Percentiles rank a stretch among this genome's conserved stretches.
Evolutionary conservation across 202 grass and related monocot genomes (phyloP).

Genomic region (Hordeum pubiflorum): DNA sequence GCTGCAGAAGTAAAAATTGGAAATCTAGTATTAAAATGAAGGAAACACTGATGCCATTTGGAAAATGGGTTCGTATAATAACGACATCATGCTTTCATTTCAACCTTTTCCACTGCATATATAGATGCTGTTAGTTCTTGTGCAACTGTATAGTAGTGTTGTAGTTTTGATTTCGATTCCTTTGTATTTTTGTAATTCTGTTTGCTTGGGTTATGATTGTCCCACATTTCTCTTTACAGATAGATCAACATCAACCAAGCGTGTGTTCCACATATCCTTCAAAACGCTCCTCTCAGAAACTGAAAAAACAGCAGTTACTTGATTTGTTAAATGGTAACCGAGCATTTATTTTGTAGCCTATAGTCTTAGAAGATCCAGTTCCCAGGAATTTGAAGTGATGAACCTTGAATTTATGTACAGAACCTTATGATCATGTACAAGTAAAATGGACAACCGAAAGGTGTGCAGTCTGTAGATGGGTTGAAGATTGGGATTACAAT

Average conservation of each 20-base stretch:
- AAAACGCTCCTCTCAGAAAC: conserved; percentile 74
- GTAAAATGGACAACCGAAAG: conserved; percentile 95
- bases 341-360: conserved; percentile 22
- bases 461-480: conserved; percentile 99
- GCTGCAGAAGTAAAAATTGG: conserved; percentile 99
- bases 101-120: not conserved
- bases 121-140: not conserved
- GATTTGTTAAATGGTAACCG: conserved; percentile 65
- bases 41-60: conserved; percentile 56
- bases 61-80: conserved; percentile 79
- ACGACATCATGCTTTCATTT: conserved; percentile 7
- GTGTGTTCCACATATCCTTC: conserved; percentile 39
- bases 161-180: not conserved
- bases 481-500: conserved; percentile 99
- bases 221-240: conserved; percentile 44
- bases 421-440: conserved; percentile 83
- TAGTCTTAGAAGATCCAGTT: conserved; percentile 14
- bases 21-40: conserved; percentile 94
- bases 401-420: conserved; percentile 39
- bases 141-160: conserved; percentile 1
- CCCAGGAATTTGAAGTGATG: conserved; percentile 1
- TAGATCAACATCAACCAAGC: conserved; percentile 68
- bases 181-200: conserved; percentile 4
- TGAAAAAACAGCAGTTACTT: conserved; percentile 85
- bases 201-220: conserved; percentile 10